These are phyloP conservation scores for Pythium folliculosum DNA, from an alignment of 352 stramenopile species.

Conservation along the genomic window DNA sequence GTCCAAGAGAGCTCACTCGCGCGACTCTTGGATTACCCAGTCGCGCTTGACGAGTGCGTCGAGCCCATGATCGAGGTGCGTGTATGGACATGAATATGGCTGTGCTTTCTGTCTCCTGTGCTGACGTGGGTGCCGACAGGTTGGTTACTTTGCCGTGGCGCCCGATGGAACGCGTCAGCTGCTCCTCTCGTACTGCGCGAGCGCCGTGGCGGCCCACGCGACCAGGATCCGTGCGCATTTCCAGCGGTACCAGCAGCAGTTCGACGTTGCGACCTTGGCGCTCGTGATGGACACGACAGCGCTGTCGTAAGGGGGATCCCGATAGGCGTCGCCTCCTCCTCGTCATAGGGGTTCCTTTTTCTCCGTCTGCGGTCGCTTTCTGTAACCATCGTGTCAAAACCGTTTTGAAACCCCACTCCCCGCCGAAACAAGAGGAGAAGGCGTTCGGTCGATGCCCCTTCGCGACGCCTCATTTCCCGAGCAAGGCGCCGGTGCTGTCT, in stretches of 20 bases:
- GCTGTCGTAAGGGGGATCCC: neutral
- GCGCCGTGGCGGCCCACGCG: constrained; percentile 22
- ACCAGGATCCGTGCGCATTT: constrained; percentile 41
- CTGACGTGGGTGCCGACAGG: constrained; percentile 25
- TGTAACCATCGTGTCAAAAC: constrained; percentile 1
- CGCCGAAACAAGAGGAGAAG: neutral
- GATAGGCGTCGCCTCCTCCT: neutral
- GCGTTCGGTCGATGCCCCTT: neutral
- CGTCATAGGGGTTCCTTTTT: neutral
- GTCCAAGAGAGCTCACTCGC: constrained; percentile 47
- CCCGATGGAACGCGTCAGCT: constrained; percentile 29
- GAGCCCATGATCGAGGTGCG: constrained; percentile 67
- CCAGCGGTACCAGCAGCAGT: constrained; percentile 37
- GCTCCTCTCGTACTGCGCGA: constrained; percentile 63
- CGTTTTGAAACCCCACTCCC: constrained; percentile 20
- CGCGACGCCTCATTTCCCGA: constrained; percentile 1
- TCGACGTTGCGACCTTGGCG: constrained; percentile 17
- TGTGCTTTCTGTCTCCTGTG: neutral
- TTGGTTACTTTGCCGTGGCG: constrained; percentile 54
- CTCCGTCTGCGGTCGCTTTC: neutral
- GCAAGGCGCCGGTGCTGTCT: neutral
- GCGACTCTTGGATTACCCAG: constrained; percentile 57
- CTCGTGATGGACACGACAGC: constrained; percentile 10
- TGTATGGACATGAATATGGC: neutral
- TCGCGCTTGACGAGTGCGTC: constrained; percentile 60